Evolutionary conservation across 371 early-diverging fungal species (phyloP), one percentile per base, ranked within the genome.

Genomic region (Actinomortierella wolfii): DNA sequence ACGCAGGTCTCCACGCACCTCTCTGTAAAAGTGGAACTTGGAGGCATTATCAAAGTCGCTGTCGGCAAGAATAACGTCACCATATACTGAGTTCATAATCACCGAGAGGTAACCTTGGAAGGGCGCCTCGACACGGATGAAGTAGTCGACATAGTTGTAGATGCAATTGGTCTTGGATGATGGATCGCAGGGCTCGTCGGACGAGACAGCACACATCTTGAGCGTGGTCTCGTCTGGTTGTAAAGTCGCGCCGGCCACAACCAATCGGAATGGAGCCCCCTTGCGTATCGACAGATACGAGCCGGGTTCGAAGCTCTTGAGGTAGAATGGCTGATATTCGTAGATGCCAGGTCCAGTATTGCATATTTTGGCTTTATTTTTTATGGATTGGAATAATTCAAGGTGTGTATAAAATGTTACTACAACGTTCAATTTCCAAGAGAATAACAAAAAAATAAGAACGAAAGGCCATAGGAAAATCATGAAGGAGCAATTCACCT

Each of bases 281-380:
- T n/a, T 2, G 8, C 15, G 4, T 25, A 21, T 47, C 21, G 67
- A 67, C 44, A 67, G 49, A 9, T 53, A 2, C 21, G 43, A 57
- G 21, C 34, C 8, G 6, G 61, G 54, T 26, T 61, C 57, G 34
- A 1, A 2, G 60, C 57, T 67, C 57, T 42, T 48, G 40, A 67
- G 61, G 20, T 39, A 8, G 67, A 67, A 67, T 8, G 67, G 49
- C 9, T 67, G 61, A 54, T 67, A 67, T 57, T 61, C 57, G 4
- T 43, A 41, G 29, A 57, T 34, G 20, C 7, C 8, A 41, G 29
- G 23, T 11, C 11, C 34, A 46, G 15, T 2, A 41, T 49, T 18
- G 50, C 57, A 45, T 9, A 45, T 43, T 5, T 46, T 18, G 18
- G 9, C 7, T 6, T 34, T 11, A n/a, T n/a, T n/a, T n/a, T n/a